These are phyloP conservation scores for Cyclotella atomus DNA, from an alignment of 108 stramenopile species.

Conservation along the genomic window DNA sequence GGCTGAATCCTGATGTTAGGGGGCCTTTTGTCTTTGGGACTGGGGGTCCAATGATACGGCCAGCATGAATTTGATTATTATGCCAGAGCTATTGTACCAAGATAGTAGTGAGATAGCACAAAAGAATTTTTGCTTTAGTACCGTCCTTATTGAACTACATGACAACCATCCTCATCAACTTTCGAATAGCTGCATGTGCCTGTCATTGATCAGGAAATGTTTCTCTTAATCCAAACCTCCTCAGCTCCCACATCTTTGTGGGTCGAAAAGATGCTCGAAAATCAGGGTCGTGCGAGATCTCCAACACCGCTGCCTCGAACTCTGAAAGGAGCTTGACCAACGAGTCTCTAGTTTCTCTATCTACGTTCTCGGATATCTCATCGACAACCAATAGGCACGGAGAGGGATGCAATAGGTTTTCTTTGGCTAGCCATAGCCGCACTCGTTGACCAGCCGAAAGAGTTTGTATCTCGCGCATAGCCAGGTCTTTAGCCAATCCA, in stretches of 20 bases:
- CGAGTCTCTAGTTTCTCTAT: slow-evolving; percentile 47
- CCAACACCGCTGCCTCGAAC: slow-evolving; percentile 47
- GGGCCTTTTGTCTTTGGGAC: slow-evolving; percentile 67
- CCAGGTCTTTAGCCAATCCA: slow-evolving; percentile 39
- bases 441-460: slow-evolving; percentile 67
- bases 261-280: slow-evolving; percentile 28
- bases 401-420: slow-evolving; percentile 1
- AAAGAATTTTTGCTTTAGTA: no score
- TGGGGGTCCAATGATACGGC: slow-evolving; percentile 48
- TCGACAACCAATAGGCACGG: slow-evolving; percentile 56
- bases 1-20: slow-evolving; percentile 75
- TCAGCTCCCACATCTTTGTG: slow-evolving; percentile 18
- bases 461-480: slow-evolving; percentile 37
- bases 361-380: slow-evolving; percentile 63
- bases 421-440: slow-evolving; percentile 54
- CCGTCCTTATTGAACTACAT: no score
- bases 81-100: no score
- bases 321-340: slow-evolving; percentile 26
- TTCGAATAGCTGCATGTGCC: background rate
- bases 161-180: no score
- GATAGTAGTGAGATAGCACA: no score
- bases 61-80: slow-evolving; percentile 13
- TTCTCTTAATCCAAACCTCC: background rate
- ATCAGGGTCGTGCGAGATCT: slow-evolving; percentile 58
- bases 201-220: background rate